These are phyloP conservation scores for Galeopsis tetrahit DNA, from an alignment of 257 asterid genomes.

Conservation along the genomic window DNA sequence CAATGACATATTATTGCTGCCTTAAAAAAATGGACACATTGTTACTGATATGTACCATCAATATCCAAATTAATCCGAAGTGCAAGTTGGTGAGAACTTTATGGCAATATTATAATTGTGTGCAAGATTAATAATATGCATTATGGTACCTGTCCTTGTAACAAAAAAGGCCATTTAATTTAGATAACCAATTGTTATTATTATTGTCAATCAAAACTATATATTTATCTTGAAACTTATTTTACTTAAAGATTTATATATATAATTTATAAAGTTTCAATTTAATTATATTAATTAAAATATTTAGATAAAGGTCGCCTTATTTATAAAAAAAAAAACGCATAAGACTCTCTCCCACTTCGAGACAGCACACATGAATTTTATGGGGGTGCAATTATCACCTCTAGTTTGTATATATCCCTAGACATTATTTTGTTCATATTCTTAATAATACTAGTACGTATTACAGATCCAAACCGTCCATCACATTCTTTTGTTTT, in stretches of 20 bases:
- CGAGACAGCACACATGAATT: too few species aligned
- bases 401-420: too few species aligned
- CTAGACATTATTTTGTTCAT: too few species aligned
- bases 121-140: slow-evolving; percentile 1
- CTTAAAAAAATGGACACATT: slow-evolving; percentile 1
- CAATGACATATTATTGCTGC: slow-evolving; percentile 28
- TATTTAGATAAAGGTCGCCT: too few species aligned
- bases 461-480: too few species aligned
- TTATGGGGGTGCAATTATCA: too few species aligned
- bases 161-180: not conserved
- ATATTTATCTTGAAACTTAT: not conserved
- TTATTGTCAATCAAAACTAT: not conserved
- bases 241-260: not conserved
- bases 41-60: slow-evolving; percentile 6
- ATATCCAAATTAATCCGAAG: not conserved
- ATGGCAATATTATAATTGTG: slow-evolving; percentile 11
- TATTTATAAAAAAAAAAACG: too few species aligned
- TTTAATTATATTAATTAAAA: too few species aligned
- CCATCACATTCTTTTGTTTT: not conserved
- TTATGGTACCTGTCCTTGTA: not conserved
- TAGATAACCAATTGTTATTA: not conserved
- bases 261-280: too few species aligned
- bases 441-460: too few species aligned
- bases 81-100: slow-evolving; percentile 12
- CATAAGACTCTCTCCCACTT: too few species aligned